These are phyloP conservation scores for Saturnispora quitensis DNA, from an alignment of 805 yeast species.

Conservation along the genomic window DNA sequence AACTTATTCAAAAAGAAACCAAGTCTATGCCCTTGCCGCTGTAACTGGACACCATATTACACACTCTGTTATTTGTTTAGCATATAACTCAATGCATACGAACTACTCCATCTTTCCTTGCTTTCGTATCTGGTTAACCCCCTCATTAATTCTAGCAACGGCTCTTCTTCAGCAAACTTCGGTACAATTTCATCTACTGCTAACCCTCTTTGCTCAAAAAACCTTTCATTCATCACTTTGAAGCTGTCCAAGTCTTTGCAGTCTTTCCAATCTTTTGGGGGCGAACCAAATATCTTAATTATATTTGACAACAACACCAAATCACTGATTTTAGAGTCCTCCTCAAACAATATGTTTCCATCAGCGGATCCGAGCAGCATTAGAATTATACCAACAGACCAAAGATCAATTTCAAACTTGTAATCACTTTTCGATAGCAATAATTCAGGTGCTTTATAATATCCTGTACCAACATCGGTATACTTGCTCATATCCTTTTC, in stretches of 20 bases:
- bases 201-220: constrained; percentile 18
- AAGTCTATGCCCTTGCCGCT: no score
- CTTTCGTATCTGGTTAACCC: constrained; percentile 37
- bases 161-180: constrained; percentile 12
- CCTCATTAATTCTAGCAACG: constrained; percentile 26
- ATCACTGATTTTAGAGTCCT: constrained; percentile 42
- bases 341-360: constrained; percentile 30
- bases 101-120: constrained; percentile 25
- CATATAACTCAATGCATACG: constrained; percentile 14
- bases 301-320: constrained; percentile 47
- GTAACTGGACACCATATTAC: no score
- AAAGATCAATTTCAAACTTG: constrained; percentile 50
- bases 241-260: constrained; percentile 31
- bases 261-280: constrained; percentile 39
- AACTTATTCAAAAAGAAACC: no score
- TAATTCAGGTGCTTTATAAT: constrained; percentile 68
- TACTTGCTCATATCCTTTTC: constrained; percentile 33
- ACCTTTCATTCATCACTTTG: constrained; percentile 24
- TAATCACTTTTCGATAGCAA: constrained; percentile 53
- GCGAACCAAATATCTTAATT: constrained; percentile 55
- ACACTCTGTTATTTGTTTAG: background rate
- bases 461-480: constrained; percentile 57
- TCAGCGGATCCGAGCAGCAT: constrained; percentile 40
- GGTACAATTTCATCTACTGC: constrained; percentile 29
- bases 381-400: constrained; percentile 61